Percentiles rank a stretch among this genome's conserved stretches.
phyloP scores from a whole-genome alignment of 306 rosid species.

The Rosa persica region DNA sequence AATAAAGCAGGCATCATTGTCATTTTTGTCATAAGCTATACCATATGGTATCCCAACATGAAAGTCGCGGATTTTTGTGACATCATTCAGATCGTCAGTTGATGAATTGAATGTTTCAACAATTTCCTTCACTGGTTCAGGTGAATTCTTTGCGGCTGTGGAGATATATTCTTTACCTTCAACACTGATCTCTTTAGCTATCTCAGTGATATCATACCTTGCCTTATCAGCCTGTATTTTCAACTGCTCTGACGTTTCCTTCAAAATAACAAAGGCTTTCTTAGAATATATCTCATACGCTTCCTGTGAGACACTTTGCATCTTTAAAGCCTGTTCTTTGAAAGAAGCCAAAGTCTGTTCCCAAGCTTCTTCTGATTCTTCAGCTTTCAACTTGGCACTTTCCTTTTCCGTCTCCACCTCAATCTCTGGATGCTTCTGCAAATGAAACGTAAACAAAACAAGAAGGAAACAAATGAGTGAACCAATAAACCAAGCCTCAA shows the following conservation, averaged over 20 bases:
- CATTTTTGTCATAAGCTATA: constrained; percentile 28
- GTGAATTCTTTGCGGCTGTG: constrained; percentile 65
- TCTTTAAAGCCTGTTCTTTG: constrained; percentile 76
- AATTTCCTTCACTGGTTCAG: constrained; percentile 79
- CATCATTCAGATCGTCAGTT: constrained; percentile 53
- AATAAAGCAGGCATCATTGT: constrained; percentile 1
- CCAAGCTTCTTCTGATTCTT: constrained; percentile 84
- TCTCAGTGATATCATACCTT: constrained; percentile 50
- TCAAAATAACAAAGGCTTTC: constrained; percentile 66
- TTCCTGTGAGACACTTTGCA: constrained; percentile 73
- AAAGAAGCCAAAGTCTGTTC: constrained; percentile 63
- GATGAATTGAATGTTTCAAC: constrained; percentile 67
- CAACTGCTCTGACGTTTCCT: constrained; percentile 68
- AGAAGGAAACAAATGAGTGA: constrained; percentile 1
- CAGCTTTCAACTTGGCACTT: constrained; percentile 34
- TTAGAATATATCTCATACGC: constrained; percentile 77
- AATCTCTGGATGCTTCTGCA: constrained; percentile 48
- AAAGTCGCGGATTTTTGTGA: constrained; percentile 69
- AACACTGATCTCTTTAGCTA: constrained; percentile 63
- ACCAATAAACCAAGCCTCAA: neutral
- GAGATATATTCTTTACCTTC: constrained; percentile 74
- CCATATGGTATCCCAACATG: constrained; percentile 95
- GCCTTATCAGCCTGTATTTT: constrained; percentile 85
- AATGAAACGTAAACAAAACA: neutral
- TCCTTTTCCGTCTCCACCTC: constrained; percentile 53